Base-by-base conservation (phyloP, 2,329 filamentous ascomycete genomes). In the Aspergillus calidoustus region DNA sequence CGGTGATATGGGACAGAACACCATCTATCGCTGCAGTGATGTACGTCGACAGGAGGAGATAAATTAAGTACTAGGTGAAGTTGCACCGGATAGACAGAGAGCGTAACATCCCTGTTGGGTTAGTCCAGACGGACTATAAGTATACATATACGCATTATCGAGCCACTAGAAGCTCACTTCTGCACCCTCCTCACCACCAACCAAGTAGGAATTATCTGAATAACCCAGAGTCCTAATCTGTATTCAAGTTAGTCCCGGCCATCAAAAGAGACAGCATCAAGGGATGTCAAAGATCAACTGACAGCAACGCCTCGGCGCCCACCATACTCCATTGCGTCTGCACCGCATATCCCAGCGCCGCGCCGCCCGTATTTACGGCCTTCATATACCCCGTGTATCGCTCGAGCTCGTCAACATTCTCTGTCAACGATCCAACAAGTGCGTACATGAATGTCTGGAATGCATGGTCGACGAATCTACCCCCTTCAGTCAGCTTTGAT, bases 401-500 rank as follows among this genome's bases (percentile, higher is more conserved):
- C 59, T 81, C 80, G 64, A 80, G 77, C 54, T 81, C 79, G 1
- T 76, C 78, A 0, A 76, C 77, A 1, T 77, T 81, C 57, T 81
- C 78, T 0, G 79, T 79, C 5, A 82, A 65, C 58, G 81, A 81
- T 3, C 79, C 71, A 57, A 82, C 76, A 49, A 81, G 74, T 60
- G 82, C 67, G 59, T 78, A 81, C 13, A 81, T 55, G 30, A 53
- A 53, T 25, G 46, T 48, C 13, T 41, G 50, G 50, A 38, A 53
- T 13, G 50, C 46, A 28, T 48, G 46, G 22, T 48, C 46, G 7
- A 15, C 13, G 13, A 48, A 48, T 19, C 46, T 48, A 23, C n/a
- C 7, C 23, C 7, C 11, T 15, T 25, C 19, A 6, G 5, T 25
- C 23, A 48, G 46, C 46, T 25, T 48, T n/a, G 19, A 46, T 11